Percentiles rank a stretch among this genome's conserved stretches.
These are phyloP conservation scores for Cordia subcordata DNA, from an alignment of 257 asterid species.

Conservation along the genomic window DNA sequence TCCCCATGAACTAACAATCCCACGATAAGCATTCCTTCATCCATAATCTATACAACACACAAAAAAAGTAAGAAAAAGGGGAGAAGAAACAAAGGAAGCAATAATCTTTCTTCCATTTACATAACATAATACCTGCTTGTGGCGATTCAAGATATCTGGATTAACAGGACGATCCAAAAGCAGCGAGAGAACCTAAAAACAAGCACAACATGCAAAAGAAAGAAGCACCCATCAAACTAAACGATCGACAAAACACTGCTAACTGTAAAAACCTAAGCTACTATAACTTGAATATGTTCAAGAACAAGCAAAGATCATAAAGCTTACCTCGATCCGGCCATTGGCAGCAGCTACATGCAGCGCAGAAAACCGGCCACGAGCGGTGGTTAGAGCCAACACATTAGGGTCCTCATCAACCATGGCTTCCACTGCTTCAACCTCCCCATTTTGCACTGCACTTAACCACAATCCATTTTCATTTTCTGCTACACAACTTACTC, in stretches of 20 bases:
- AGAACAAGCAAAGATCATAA: neutral
- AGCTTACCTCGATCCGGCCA: constrained; percentile 66
- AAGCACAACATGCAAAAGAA: neutral
- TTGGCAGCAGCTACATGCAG: constrained; percentile 71
- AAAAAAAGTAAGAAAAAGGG: neutral
- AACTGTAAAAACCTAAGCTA: neutral
- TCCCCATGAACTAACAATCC: neutral
- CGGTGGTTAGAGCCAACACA: constrained; percentile 32
- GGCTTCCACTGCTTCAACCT: constrained; percentile 48
- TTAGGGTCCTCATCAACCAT: constrained; percentile 51
- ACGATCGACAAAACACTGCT: constrained; percentile 13
- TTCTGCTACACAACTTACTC: constrained; percentile 47
- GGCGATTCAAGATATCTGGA: constrained; percentile 71
- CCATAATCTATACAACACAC: neutral
- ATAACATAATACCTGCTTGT: constrained; percentile 58
- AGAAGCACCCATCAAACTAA: neutral
- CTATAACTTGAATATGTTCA: neutral
- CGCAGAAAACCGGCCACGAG: constrained; percentile 44
- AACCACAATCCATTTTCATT: constrained; percentile 48
- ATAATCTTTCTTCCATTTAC: neutral
- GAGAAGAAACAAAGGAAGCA: neutral
- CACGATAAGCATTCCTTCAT: neutral
- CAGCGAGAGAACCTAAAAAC: constrained; percentile 57
- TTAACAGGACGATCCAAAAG: constrained; percentile 59
- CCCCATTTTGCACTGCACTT: constrained; percentile 63